phyloP scores from a whole-genome alignment of 257 asterid genomes.

The Osmanthus fragrans region DNA sequence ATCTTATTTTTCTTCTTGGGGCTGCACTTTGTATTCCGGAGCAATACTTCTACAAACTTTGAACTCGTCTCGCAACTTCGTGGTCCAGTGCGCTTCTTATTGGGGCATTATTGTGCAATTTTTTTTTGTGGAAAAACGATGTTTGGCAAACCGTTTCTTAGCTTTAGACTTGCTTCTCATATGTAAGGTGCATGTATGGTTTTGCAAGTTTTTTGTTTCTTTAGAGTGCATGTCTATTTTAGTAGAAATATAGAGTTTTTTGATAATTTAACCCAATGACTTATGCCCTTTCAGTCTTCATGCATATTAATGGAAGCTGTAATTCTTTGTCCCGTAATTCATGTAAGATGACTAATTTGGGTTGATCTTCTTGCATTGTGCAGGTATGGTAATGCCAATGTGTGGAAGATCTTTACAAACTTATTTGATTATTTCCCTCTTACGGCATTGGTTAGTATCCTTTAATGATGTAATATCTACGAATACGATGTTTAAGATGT shows the following conservation, averaged over 20 bases:
- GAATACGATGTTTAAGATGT: not conserved
- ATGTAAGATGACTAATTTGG: constrained; percentile 5
- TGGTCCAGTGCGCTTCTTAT: not conserved
- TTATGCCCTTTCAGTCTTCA: not conserved
- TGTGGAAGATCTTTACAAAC: constrained; percentile 81
- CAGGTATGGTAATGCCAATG: constrained; percentile 83
- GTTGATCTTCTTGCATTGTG: constrained; percentile 17
- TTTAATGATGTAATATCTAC: not conserved
- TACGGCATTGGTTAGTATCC: constrained; percentile 70
- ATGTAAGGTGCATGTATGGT: not conserved
- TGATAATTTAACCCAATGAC: not conserved
- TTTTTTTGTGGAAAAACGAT: not conserved
- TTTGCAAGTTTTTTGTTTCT: not conserved
- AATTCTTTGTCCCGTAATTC: not conserved
- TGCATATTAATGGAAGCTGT: not conserved
- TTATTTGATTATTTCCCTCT: constrained; percentile 75
- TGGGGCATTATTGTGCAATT: not conserved
- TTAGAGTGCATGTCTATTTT: not conserved
- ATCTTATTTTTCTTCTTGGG: not conserved
- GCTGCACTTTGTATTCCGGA: too few species aligned
- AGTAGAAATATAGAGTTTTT: not conserved
- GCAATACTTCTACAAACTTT: not conserved
- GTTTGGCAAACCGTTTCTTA: not conserved
- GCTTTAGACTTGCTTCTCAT: not conserved
- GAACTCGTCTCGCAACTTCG: not conserved